Evolutionary conservation across 148 eudicot species (phyloP).

Genomic region (Bassia scoparia): DNA sequence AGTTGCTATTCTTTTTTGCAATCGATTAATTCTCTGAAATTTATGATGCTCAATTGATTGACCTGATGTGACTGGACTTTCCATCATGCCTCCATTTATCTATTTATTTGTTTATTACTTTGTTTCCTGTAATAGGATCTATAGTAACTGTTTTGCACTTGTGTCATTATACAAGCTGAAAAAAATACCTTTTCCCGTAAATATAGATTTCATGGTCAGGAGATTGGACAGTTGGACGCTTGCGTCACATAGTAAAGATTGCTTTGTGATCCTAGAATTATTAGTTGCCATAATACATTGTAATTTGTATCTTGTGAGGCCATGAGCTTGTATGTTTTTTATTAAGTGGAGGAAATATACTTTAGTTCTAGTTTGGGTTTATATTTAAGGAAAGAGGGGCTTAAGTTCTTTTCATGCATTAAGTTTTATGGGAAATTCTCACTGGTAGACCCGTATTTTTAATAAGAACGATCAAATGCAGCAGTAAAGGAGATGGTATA

Average conservation of each 20-base stretch:
- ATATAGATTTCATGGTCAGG: too few relatives aligned
- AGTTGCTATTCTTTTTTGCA: constrained; percentile 30
- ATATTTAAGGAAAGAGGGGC: too few relatives aligned
- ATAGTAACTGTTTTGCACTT: background rate
- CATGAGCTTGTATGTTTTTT: too few relatives aligned
- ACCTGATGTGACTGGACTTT: background rate
- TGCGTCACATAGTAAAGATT: background rate
- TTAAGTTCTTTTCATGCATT: too few relatives aligned
- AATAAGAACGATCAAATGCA: background rate
- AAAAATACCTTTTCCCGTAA: too few relatives aligned
- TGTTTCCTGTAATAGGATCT: background rate
- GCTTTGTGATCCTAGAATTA: background rate
- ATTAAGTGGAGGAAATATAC: too few relatives aligned
- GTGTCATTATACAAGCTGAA: background rate
- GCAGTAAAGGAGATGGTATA: too few relatives aligned
- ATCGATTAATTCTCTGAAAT: constrained; percentile 7
- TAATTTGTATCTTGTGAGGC: background rate
- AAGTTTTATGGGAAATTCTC: too few relatives aligned
- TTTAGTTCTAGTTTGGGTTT: too few relatives aligned
- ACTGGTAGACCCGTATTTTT: too few relatives aligned
- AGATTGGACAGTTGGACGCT: too few relatives aligned
- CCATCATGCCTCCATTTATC: constrained; percentile 5
- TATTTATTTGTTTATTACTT: background rate
- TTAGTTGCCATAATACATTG: background rate
- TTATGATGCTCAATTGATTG: background rate